A percentile compares a stretch with the other conserved stretches of the same genome.
Conservation (phyloP, 805 yeast genomes). For the Cyberlindnera lachancei region DNA sequence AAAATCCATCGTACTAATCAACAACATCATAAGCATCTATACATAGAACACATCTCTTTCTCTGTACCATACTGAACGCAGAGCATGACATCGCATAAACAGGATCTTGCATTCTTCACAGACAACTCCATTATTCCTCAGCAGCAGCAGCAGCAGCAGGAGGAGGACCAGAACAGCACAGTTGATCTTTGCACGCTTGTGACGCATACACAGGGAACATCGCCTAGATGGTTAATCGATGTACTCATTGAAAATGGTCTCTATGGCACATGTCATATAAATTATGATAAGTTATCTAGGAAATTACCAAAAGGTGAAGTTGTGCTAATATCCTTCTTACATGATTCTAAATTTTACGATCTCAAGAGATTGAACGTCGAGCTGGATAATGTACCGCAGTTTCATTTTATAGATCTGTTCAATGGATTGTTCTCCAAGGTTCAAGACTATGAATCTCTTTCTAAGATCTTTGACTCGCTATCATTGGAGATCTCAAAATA, state of each 20-base stretch:
- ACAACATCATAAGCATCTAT: too few relatives aligned
- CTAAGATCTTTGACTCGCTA: constrained; percentile 10
- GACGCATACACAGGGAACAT: constrained; percentile 43
- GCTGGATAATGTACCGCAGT: constrained; percentile 18
- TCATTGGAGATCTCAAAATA: constrained; percentile 3
- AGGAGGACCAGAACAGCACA: too few relatives aligned
- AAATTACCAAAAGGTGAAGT: constrained; percentile 17
- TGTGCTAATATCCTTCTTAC: constrained; percentile 29
- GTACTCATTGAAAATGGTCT: constrained; percentile 44
- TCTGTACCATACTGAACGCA: too few relatives aligned
- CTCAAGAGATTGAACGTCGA: constrained; percentile 38
- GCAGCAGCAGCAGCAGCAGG: too few relatives aligned
- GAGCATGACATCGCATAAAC: constrained; percentile 40
- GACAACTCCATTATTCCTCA: constrained; percentile 39
- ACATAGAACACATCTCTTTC: too few relatives aligned
- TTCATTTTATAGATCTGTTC: constrained; percentile 39
- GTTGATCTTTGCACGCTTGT: constrained; percentile 26
- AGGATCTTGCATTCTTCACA: constrained; percentile 46
- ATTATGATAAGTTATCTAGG: constrained; percentile 11
- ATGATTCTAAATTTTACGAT: constrained; percentile 25
- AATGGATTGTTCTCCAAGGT: constrained; percentile 37
- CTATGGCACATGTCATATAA: constrained; percentile 19
- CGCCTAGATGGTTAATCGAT: constrained; percentile 56
- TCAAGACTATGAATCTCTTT: constrained; percentile 10
- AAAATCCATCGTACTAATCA: too few relatives aligned